Evolutionary conservation across 345 rosid species (phyloP).

Genomic region (Eucalyptus tenuipes): DNA sequence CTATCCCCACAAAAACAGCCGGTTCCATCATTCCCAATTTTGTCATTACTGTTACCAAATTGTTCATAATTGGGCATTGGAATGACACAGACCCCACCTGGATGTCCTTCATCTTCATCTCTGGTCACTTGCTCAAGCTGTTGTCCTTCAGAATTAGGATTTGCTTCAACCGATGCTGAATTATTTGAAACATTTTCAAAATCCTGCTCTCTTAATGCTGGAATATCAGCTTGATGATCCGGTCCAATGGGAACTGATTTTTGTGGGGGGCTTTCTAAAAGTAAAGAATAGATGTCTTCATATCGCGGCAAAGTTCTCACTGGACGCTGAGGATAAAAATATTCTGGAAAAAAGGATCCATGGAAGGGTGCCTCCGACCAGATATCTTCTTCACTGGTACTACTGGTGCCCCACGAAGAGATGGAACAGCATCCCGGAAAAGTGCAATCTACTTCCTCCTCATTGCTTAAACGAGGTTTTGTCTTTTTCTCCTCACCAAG

Average conservation of each 20-base stretch:
- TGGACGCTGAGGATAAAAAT: constrained; percentile 5
- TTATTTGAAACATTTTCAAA: not conserved
- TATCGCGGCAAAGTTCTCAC: constrained; percentile 3
- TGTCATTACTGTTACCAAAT: not conserved
- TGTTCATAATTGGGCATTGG: constrained; percentile 31
- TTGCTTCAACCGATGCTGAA: not conserved
- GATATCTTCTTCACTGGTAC: constrained; percentile 15
- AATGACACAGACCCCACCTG: constrained; percentile 54
- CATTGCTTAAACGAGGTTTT: not conserved
- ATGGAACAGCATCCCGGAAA: constrained; percentile 1
- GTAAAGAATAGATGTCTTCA: constrained; percentile 13
- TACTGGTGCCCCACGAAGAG: constrained; percentile 8
- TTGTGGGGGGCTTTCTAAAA: constrained; percentile 19
- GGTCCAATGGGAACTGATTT: constrained; percentile 50
- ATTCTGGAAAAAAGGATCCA: constrained; percentile 4
- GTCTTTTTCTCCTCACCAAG: not conserved
- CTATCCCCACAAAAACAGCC: constrained; percentile 46
- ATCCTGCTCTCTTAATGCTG: constrained; percentile 4
- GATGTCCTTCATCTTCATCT: constrained; percentile 11
- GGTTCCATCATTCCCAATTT: constrained; percentile 28
- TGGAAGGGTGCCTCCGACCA: constrained; percentile 5
- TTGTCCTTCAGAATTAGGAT: not conserved
- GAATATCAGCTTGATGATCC: constrained; percentile 61
- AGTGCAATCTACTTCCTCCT: constrained; percentile 1
- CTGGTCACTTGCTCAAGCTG: not conserved